Evolutionary conservation across 345 rosid genomes (phyloP), one percentile per base, ranked within the genome.

Genomic region (Eucalyptus melliodora): DNA sequence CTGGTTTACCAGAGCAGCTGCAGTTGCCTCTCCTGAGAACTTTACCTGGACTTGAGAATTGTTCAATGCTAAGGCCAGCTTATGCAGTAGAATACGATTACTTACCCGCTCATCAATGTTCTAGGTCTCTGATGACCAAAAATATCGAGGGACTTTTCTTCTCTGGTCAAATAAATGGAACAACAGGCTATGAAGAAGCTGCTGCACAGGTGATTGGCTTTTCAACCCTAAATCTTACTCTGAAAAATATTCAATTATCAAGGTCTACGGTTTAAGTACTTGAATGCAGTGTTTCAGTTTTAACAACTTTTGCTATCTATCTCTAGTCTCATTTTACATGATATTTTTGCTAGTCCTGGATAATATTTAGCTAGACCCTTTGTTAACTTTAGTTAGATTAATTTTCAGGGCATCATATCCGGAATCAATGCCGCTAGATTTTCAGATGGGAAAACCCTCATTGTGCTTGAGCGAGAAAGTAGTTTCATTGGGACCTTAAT

Each of bases 161-260:
- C 91, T 97, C 99, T 91, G 99, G 99, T 93, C 99, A 97, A 93
- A 97, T 97, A 91, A 97, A 97, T 87, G 99, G 99, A 91, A 97
- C 99, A 62, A 97, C 99, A 50, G 99, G 99, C 89, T 97, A 97
- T 92, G 99, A 97, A 94, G 99, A 97, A 91, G 99, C 99, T 94
- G 99, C 99, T n/a, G 98, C 99, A 30, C 99, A 97, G 98, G 99
- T 97, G 47, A 77, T 40, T 77, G 45, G 47, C 83, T 77, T 77
- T 77, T 77, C 47, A 37, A 77, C 27, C 11, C 83, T 72, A 77
- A 77, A 21, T 77, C 45, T 37, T 77, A 37, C 83, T 77, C 83
- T 37, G 8, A 77, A 77, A 77, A 37, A 37, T 34, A 77, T 19
- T 37, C 83, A 77, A 3, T 77, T 77, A 44, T 19, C 83, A 77